These are phyloP conservation scores for Termitomyces sp. DNA, from an alignment of 768 basidiomycete genomes.

Conservation along the genomic window DNA sequence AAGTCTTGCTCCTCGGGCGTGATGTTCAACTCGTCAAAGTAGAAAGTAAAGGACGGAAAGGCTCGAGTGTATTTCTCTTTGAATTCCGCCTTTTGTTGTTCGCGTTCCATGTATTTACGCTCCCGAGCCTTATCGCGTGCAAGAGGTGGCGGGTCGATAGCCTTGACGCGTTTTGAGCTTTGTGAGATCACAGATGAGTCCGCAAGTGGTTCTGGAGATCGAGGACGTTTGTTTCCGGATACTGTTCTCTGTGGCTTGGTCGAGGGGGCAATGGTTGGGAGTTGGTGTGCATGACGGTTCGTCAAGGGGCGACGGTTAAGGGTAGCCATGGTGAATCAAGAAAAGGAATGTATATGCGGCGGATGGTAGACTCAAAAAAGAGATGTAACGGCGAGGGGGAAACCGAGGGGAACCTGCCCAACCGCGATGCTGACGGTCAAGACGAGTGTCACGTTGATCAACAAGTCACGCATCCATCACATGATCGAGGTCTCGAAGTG, in stretches of 20 bases:
- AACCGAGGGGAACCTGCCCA: not conserved
- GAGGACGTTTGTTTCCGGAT: constrained; percentile 40
- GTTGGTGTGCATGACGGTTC: constrained; percentile 32
- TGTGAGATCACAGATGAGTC: constrained; percentile 22
- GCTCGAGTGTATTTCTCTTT: constrained; percentile 79
- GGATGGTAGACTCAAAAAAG: not conserved
- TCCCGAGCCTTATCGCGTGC: constrained; percentile 39
- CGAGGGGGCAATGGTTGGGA: constrained; percentile 28
- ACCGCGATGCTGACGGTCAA: not conserved
- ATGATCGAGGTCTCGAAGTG: not conserved
- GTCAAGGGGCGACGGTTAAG: constrained; percentile 46
- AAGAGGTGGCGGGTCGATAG: constrained; percentile 19
- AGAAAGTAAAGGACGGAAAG: constrained; percentile 83
- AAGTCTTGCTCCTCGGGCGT: constrained; percentile 37
- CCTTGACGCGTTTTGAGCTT: constrained; percentile 42
- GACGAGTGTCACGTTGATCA: constrained; percentile 12
- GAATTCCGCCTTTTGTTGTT: constrained; percentile 66
- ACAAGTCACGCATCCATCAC: constrained; percentile 9
- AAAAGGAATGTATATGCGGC: constrained; percentile 13
- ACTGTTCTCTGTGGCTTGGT: constrained; percentile 25
- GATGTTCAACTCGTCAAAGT: constrained; percentile 66
- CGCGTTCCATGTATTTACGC: constrained; percentile 45
- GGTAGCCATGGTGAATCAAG: constrained; percentile 38
- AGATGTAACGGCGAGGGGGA: not conserved
- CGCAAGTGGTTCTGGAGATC: constrained; percentile 43